A percentile compares a stretch with the other conserved stretches of the same genome.
Conservation (phyloP, 2,329 filamentous ascomycete species). For the Gnomoniopsis sp. region DNA sequence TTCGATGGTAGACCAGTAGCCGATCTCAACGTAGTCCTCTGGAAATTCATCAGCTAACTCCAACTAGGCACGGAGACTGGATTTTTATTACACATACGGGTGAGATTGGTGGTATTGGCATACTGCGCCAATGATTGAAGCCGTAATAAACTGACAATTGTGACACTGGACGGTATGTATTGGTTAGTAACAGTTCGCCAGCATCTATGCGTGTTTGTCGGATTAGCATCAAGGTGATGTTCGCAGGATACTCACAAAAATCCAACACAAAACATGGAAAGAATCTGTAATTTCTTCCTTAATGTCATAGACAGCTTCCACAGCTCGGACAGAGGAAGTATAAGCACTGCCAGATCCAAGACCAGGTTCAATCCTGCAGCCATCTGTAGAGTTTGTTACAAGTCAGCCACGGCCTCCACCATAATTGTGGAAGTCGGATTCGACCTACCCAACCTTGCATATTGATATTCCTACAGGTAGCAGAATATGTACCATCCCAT, state of each 20-base stretch:
- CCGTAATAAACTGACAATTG: slow-evolving; percentile 24
- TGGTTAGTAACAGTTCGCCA: too few species aligned
- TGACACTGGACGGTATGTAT: too few species aligned
- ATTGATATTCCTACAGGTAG: slow-evolving; percentile 30
- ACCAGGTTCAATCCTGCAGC: slow-evolving; percentile 30
- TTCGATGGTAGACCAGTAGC: slow-evolving; percentile 31
- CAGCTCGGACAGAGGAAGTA: slow-evolving; percentile 29
- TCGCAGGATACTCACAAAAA: slow-evolving; percentile 32
- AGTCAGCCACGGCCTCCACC: too few species aligned
- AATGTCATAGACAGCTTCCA: slow-evolving; percentile 26
- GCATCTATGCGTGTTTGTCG: too few species aligned
- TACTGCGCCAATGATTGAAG: slow-evolving; percentile 19
- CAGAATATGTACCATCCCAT: slow-evolving; percentile 30
- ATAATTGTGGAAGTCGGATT: neutral
- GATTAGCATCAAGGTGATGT: too few species aligned
- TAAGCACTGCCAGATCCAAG: slow-evolving; percentile 28
- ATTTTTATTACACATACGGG: slow-evolving; percentile 7
- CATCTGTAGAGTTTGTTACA: neutral
- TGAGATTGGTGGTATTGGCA: slow-evolving; percentile 10
- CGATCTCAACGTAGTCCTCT: slow-evolving; percentile 21
- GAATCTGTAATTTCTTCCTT: slow-evolving; percentile 30
- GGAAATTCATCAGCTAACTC: neutral
- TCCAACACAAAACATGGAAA: slow-evolving; percentile 33
- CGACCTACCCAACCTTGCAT: slow-evolving; percentile 25
- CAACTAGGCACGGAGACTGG: neutral